A percentile compares a stretch with the other conserved stretches of the same genome.
Conservation (phyloP, 345 rosid species). For the Sisymbrium altissimum region DNA sequence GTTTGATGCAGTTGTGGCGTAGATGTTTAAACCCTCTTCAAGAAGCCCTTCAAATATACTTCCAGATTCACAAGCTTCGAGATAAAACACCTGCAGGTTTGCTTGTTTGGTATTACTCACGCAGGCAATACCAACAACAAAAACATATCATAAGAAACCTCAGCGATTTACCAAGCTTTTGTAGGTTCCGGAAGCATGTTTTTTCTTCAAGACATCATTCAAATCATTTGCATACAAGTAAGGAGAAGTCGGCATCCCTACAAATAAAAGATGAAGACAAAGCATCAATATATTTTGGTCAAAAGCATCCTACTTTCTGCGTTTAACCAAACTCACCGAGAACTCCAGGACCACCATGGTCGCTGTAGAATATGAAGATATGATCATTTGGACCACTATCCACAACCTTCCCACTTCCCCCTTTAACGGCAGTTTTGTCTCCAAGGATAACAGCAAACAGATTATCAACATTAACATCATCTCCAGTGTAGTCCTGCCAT, state of each 20-base stretch:
- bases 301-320: neutral
- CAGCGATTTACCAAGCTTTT: slow-evolving; percentile 64
- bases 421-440: slow-evolving; percentile 66
- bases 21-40: slow-evolving; percentile 81
- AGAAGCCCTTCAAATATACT: slow-evolving; percentile 99
- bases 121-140: neutral
- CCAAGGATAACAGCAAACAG: slow-evolving; percentile 85
- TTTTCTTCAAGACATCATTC: slow-evolving; percentile 66
- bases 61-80: slow-evolving; percentile 99
- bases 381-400: slow-evolving; percentile 92
- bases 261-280: neutral
- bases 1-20: slow-evolving; percentile 93
- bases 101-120: neutral
- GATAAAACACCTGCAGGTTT: slow-evolving; percentile 81
- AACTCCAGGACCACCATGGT: slow-evolving; percentile 96
- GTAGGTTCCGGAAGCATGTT: slow-evolving; percentile 76
- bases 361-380: slow-evolving; percentile 78
- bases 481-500: slow-evolving; percentile 87
- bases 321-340: slow-evolving; percentile 62
- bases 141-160: neutral
- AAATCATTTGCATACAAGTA: slow-evolving; percentile 79
- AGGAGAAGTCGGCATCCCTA: slow-evolving; percentile 98
- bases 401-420: slow-evolving; percentile 92
- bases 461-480: slow-evolving; percentile 67
- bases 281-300: neutral